phyloP scores from a whole-genome alignment of 2,329 filamentous ascomycete genomes.

The Fusarium protoensiforme region DNA sequence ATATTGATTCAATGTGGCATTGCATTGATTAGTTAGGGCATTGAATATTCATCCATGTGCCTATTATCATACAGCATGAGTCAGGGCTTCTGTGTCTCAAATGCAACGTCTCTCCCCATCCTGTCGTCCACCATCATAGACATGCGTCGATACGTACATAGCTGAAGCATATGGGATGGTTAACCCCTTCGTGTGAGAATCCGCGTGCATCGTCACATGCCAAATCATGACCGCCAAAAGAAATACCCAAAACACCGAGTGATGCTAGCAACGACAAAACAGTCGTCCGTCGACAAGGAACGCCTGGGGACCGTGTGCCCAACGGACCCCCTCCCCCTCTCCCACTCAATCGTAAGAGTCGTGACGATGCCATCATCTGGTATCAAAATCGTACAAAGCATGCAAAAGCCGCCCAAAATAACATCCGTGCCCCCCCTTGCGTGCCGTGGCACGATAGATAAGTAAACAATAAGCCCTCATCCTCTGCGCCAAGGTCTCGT shows the following conservation, averaged over 20 bases:
- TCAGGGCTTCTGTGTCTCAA: background rate
- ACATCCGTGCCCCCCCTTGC: background rate
- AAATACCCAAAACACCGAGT: conserved; percentile 20
- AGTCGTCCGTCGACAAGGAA: conserved; percentile 32
- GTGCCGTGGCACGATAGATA: conserved; percentile 2
- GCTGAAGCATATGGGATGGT: background rate
- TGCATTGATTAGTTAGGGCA: background rate
- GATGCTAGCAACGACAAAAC: conserved; percentile 29
- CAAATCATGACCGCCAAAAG: conserved; percentile 6
- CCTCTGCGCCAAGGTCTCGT: conserved; percentile 2
- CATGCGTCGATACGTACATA: background rate
- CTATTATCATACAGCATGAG: background rate
- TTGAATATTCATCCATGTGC: background rate
- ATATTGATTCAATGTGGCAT: background rate
- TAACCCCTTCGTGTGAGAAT: background rate
- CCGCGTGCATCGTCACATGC: background rate
- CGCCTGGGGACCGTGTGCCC: conserved; percentile 29
- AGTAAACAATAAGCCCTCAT: conserved; percentile 3
- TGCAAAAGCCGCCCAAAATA: conserved; percentile 27
- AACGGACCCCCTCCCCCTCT: conserved; percentile 12
- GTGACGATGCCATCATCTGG: conserved; percentile 41
- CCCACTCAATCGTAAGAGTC: conserved; percentile 39
- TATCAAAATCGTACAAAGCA: conserved; percentile 45
- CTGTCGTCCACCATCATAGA: background rate
- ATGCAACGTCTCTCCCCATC: background rate